Evolutionary conservation across 2,329 filamentous ascomycete genomes (phyloP), one percentile per base, ranked within the genome.

Genomic region (Pestalotiopsis sp.): DNA sequence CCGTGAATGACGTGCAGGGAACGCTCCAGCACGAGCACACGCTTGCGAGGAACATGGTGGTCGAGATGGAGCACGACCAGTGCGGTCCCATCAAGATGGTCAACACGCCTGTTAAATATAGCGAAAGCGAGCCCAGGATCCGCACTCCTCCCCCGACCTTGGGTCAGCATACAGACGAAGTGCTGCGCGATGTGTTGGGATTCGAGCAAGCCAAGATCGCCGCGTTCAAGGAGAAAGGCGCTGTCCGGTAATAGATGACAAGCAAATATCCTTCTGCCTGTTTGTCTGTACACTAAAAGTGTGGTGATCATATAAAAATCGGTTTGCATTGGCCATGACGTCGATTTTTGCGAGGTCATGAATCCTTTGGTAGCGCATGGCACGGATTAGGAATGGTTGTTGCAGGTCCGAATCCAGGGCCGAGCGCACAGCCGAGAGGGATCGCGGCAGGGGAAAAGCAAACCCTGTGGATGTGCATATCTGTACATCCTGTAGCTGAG

Each of bases 51-150:
- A 88, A 91, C 69, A 99, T 99, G 96, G 92, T 99, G 1, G 89
- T 93, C 14, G 92, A 97, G 77, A 84, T 98, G 59, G 88, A 97
- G 0, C 96, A 99, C 77, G 88, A 88, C 4, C 84, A 86, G 7
- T 98, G 95, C 78, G 96, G 96, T 0, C 88, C 91, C 0, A 91
- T 99, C 71, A 95, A 94, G 81, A 83, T 99, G 76, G 92, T 99
- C 66, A 98, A 97, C 76, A 97, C 94, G 0, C 96, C 96, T 0
- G 91, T 99, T 69, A 99, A 99, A 79, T 97, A 94, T 79, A 97
- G 94, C 4, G 90, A 95, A 73, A 92, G 92, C 31, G 90, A 87
- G 73, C 94, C 95, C 0, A 88, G 89, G 3, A 90, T 97, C 52
- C 86, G 95, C 41, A 91, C 85, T 3, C 88, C 93, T 31, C 96